Base-by-base conservation (phyloP, 805 yeast species). In the Candida peoriensis region DNA sequence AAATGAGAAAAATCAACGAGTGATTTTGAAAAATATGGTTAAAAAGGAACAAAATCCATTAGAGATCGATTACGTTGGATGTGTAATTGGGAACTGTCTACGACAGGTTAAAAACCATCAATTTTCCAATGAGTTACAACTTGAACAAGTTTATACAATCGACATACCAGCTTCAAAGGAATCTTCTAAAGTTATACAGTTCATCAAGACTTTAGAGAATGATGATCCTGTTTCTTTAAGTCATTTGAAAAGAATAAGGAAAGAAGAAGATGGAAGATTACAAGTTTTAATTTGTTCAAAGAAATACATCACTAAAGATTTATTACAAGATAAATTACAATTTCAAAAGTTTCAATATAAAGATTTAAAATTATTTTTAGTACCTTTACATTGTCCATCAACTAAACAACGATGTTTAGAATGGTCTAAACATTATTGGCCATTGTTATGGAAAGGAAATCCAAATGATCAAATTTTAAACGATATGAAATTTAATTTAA, bases 391-490 rank as follows among this genome's bases (percentile, higher is more conserved):
- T 37, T 70, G 73, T n/a, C 95, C 97, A 0, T 65, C 71, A 5
- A 76, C 86, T 4, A 83, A 80, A 45, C 87, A 80, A n/a, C 56
- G 76, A 12, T 71, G 81, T 16, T 39, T 58, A 1, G 62, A 64
- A 27, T 89, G 96, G 96, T 72, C 88, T 3, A 37, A 57, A 4
- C 45, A 61, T 13, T 73, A 70, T 44, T 90, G 97, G 98, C 97
- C 97, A 0, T 61, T 86, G 35, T 69, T 86, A 25, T 93, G 97
- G 97, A 79, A 88, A 46, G 97, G 97, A 0, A 87, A 89, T 51
- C 94, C 95, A 0, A 68, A 78, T 46, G 76, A 78, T 39, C 93
- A 83, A 49, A 72, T 72, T 21, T 57, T 86, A 25, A 76, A 80
- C 20, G 76, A 74, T 7, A 64, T 77, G 16, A 48, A 47, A 3